These are phyloP conservation scores for Lojkania enalia DNA, from an alignment of 2,329 filamentous ascomycete species.

Conservation along the genomic window DNA sequence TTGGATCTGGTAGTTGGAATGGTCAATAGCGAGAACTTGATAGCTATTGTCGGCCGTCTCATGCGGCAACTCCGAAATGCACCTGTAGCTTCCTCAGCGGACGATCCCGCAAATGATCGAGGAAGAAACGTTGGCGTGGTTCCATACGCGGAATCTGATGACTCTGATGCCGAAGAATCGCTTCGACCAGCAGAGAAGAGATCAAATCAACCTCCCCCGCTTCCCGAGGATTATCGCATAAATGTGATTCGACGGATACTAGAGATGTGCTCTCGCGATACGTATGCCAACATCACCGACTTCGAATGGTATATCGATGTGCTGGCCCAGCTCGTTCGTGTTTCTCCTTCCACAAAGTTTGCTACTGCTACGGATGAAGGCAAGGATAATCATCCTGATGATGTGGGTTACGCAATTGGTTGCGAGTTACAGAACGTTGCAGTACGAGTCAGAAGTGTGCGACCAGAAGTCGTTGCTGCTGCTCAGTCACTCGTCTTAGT, in stretches of 20 bases:
- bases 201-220: constrained; percentile 57
- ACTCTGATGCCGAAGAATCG: constrained; percentile 59
- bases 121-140: constrained; percentile 47
- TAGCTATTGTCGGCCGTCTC: constrained; percentile 80
- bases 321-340: constrained; percentile 78
- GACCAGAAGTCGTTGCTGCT: constrained; percentile 77
- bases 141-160: constrained; percentile 59
- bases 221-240: constrained; percentile 84
- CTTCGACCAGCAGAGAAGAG: constrained; percentile 57
- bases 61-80: constrained; percentile 79
- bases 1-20: constrained; percentile 91
- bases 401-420: constrained; percentile 73
- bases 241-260: constrained; percentile 83
- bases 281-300: constrained; percentile 81
- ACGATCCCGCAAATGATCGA: constrained; percentile 53
- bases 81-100: constrained; percentile 57
- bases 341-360: constrained; percentile 58
- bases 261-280: constrained; percentile 86
- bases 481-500: constrained; percentile 74
- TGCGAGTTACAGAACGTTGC: constrained; percentile 86
- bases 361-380: constrained; percentile 28
- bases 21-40: constrained; percentile 85
- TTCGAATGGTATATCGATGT: constrained; percentile 98
- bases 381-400: constrained; percentile 33
- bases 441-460: constrained; percentile 84